Conservation (phyloP, 768 basidiomycete species). For the Pulveroboletus sp. region DNA sequence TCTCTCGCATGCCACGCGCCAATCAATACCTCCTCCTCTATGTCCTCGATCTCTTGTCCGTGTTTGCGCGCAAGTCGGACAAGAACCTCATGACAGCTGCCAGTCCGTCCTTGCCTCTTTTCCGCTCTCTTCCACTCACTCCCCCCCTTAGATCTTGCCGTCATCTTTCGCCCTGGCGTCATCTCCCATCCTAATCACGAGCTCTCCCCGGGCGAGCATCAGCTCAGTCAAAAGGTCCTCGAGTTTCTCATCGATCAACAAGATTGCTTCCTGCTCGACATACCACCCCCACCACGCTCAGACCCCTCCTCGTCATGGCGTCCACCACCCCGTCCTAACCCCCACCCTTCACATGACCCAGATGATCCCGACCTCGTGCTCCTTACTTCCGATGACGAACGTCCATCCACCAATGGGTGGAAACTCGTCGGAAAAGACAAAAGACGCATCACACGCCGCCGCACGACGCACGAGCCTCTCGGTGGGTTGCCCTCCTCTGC, state of each 20-base stretch:
- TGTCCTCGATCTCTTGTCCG: conserved; percentile 91
- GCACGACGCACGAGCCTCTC: conserved; percentile 50
- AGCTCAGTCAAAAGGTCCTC: conserved; percentile 82
- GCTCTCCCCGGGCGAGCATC: conserved; percentile 81
- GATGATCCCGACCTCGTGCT: conserved; percentile 47
- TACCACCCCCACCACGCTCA: conserved; percentile 59
- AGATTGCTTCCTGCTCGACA: conserved; percentile 91
- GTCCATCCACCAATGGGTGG: conserved; percentile 49
- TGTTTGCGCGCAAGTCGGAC: conserved; percentile 87
- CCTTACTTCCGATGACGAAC: conserved; percentile 48
- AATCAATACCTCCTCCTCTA: conserved; percentile 97
- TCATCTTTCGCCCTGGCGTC: conserved; percentile 94
- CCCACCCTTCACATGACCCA: conserved; percentile 17
- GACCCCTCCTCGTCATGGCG: conserved; percentile 30
- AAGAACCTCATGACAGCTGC: conserved; percentile 95
- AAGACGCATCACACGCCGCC: conserved; percentile 47
- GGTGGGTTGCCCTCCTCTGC: conserved; percentile 34
- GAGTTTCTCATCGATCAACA: conserved; percentile 97
- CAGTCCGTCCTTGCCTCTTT: conserved; percentile 51
- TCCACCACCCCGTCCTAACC: conserved; percentile 12
- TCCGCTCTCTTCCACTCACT: background rate
- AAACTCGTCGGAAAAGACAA: conserved; percentile 42
- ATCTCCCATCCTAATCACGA: conserved; percentile 88
- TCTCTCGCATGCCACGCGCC: conserved; percentile 76
- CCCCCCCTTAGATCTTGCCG: conserved; percentile 76